Evolutionary conservation across 768 basidiomycete species (phyloP), one percentile per base, ranked within the genome.

Genomic region (Wakefieldia striispora): DNA sequence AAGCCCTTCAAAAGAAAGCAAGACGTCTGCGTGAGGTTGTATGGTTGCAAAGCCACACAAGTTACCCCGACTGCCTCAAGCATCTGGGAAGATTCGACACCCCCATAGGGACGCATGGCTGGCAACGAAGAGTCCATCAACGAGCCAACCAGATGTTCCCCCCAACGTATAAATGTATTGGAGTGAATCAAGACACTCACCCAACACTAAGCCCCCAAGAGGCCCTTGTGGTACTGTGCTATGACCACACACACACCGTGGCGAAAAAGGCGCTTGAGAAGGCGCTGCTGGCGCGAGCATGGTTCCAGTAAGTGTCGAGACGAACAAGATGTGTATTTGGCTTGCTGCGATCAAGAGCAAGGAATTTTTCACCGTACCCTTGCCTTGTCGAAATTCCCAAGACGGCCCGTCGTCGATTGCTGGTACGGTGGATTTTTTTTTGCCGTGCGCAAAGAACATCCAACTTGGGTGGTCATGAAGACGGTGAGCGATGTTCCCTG

Each of bases 141-240:
- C 29, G 11, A 29, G 12, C 29, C 29, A 29, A 29, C 29, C 12
- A 29, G 29, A 51, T 60, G 52, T n/a, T n/a, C 64, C 63, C 62
- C 47, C 42, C 14, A 33, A 52, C n/a, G 40, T 46, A 54, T 66
- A 53, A 55, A 53, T 52, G 49, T 50, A 47, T 51, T 52, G 34
- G 60, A 65, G 60, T 65, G 63, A 65, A 53, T 44, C 63, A 65
- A 67, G 60, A 63, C 65, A 62, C 64, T 65, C 65, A 60, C 65
- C 23, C 42, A 34, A 47, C 45, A 40, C 53, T 45, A 26, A 36
- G 47, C 14, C 27, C 17, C 40, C 10, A n/a, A 26, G 34, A 16
- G 12, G 38, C 5, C 43, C 54, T n/a, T n/a, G n/a, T n/a, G n/a
- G 43, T 16, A 47, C 31, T 45, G 23, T 49, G 34, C 45, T 17